Evolutionary conservation across 78 protist species (phyloP).

Genomic region (Isochrysis galbana): DNA sequence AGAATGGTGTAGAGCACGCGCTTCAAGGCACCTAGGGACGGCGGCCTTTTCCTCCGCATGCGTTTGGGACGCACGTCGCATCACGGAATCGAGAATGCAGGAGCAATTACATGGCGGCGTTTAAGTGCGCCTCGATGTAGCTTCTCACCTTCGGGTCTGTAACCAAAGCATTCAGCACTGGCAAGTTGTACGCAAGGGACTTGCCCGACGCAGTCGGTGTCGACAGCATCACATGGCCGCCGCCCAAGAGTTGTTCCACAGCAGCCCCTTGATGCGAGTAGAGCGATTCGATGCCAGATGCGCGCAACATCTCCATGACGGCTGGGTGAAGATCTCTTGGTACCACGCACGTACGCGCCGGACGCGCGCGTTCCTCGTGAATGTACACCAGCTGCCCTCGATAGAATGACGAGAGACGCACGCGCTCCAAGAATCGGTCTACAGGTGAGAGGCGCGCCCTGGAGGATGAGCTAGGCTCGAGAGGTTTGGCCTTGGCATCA

Average conservation of each 20-base stretch:
- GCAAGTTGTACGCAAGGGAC: neutral
- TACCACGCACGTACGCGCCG: neutral
- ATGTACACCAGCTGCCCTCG: neutral
- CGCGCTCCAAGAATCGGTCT: neutral
- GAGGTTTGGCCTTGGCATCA: too few relatives aligned
- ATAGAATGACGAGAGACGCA: neutral
- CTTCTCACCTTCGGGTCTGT: neutral
- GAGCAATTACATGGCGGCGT: too few relatives aligned
- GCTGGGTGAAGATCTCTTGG: neutral
- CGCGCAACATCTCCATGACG: neutral
- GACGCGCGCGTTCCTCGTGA: neutral
- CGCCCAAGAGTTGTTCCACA: neutral
- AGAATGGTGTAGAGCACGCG: too few relatives aligned
- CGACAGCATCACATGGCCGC: neutral
- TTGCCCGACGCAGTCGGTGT: slow-evolving; percentile 16
- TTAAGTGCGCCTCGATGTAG: too few relatives aligned
- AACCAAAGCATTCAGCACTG: neutral
- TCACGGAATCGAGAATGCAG: too few relatives aligned
- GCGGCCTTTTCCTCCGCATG: too few relatives aligned
- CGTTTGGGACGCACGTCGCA: too few relatives aligned
- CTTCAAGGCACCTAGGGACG: too few relatives aligned
- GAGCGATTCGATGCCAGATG: neutral
- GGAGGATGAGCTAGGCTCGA: neutral
- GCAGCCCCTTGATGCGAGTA: neutral
- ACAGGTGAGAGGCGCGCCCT: neutral